These are phyloP conservation scores for Apophysomyces trapeziformis DNA, from an alignment of 371 early-diverging fungal genomes.

Conservation along the genomic window DNA sequence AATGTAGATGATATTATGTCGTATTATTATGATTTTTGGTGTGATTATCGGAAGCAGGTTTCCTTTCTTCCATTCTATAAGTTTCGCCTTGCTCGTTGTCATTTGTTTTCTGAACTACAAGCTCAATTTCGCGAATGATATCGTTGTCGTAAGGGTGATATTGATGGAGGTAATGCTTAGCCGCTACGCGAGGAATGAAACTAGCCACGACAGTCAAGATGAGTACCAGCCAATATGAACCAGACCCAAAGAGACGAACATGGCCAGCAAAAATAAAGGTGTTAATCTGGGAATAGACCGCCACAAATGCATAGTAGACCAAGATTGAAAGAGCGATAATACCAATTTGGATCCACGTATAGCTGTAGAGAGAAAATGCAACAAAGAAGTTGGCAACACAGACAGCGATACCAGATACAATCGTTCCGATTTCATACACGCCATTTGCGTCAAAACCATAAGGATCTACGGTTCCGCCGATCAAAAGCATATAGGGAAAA, in stretches of 20 bases:
- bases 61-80: background rate
- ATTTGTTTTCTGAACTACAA: conserved; percentile 27
- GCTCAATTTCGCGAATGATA: conserved; percentile 63
- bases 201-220: conserved; percentile 53
- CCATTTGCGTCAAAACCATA: conserved; percentile 66
- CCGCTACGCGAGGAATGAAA: conserved; percentile 53
- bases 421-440: conserved; percentile 76
- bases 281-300: conserved; percentile 50
- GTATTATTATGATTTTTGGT: background rate
- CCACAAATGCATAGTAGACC: conserved; percentile 53
- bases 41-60: background rate
- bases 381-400: conserved; percentile 84
- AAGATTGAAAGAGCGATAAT: conserved; percentile 62
- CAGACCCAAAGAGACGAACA: conserved; percentile 50
- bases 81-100: conserved; percentile 1
- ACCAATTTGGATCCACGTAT: conserved; percentile 74
- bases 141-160: conserved; percentile 67
- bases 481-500: conserved; percentile 60
- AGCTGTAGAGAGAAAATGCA: conserved; percentile 72
- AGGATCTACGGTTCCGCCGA: conserved; percentile 49
- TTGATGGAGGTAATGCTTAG: conserved; percentile 50
- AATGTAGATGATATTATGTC: too few species aligned
- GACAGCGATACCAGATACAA: conserved; percentile 76
- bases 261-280: conserved; percentile 48
- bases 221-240: conserved; percentile 54